phyloP scores from a whole-genome alignment of 305 asterid species.

The Galium porrigens region DNA sequence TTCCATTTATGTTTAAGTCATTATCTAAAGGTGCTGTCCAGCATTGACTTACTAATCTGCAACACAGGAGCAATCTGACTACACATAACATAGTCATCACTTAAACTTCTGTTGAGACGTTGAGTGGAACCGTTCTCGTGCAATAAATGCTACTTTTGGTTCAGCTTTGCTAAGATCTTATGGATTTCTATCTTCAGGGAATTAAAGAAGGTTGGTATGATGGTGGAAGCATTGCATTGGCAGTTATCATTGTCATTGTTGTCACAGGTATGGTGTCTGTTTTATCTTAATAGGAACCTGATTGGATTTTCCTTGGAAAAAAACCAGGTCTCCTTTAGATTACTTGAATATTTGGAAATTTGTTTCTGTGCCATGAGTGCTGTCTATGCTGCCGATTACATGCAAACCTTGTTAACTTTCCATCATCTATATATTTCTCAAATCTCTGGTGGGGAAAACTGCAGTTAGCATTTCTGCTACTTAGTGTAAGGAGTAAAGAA shows the following conservation, averaged over 20 bases:
- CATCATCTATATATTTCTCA: background rate
- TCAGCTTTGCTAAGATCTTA: conserved; percentile 4
- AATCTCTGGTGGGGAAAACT: too few species aligned
- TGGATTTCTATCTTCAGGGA: conserved; percentile 37
- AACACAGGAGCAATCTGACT: background rate
- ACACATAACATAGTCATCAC: background rate
- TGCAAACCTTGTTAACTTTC: background rate
- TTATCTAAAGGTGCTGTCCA: background rate
- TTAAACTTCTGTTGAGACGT: background rate
- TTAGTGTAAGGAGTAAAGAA: too few species aligned
- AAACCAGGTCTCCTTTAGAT: background rate
- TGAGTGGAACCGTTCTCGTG: background rate
- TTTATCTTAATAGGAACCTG: background rate
- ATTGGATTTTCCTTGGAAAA: too few species aligned
- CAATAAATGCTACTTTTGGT: background rate
- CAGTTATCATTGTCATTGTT: conserved; percentile 66
- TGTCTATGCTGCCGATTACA: too few species aligned
- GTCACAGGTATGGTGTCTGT: conserved; percentile 51
- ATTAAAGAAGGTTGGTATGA: conserved; percentile 95
- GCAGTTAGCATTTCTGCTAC: background rate
- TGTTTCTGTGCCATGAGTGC: too few species aligned
- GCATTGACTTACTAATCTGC: background rate
- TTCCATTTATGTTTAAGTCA: background rate
- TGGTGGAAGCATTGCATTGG: conserved; percentile 94
- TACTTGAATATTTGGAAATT: background rate